A percentile compares a stretch with the other conserved stretches of the same genome.
Evolutionary conservation across 208 protist genomes (phyloP).

Genomic region (Kentomonas sorsogonicus): DNA sequence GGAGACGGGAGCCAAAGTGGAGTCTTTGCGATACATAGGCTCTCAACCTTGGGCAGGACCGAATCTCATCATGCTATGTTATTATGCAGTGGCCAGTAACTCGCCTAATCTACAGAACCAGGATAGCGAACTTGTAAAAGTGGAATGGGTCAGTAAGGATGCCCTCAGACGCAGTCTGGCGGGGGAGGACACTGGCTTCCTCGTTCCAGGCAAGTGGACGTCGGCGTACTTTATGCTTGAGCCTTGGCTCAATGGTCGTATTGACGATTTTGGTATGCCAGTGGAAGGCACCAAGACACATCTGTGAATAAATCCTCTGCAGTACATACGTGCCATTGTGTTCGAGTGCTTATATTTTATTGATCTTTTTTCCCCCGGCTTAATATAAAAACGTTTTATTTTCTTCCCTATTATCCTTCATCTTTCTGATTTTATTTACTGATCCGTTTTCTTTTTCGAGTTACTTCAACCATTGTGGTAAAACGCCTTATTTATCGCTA

Average conservation of each 20-base stretch:
- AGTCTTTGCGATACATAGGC: constrained; percentile 36
- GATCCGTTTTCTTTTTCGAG: constrained; percentile 1
- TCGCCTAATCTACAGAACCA: constrained; percentile 18
- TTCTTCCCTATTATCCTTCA: too few species aligned
- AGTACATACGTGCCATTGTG: too few species aligned
- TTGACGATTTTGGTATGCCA: constrained; percentile 26
- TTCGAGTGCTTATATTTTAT: too few species aligned
- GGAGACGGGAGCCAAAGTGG: constrained; percentile 40
- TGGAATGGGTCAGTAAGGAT: constrained; percentile 42
- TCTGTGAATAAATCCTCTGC: too few species aligned
- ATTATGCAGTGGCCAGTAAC: constrained; percentile 41
- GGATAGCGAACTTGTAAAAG: constrained; percentile 30
- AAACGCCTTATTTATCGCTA: background rate
- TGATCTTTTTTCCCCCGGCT: too few species aligned
- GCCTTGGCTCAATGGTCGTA: constrained; percentile 28
- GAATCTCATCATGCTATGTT: constrained; percentile 43
- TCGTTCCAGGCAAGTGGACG: constrained; percentile 19
- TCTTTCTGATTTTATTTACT: too few species aligned
- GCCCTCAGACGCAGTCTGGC: constrained; percentile 29
- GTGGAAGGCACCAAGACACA: too few species aligned
- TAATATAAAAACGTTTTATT: too few species aligned
- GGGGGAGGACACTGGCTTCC: constrained; percentile 25
- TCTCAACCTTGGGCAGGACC: constrained; percentile 53
- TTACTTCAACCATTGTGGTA: background rate
- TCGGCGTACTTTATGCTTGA: constrained; percentile 35